phyloP scores from a whole-genome alignment of 176 grass and related monocot species.

The Dendrocalamus sinicus region DNA sequence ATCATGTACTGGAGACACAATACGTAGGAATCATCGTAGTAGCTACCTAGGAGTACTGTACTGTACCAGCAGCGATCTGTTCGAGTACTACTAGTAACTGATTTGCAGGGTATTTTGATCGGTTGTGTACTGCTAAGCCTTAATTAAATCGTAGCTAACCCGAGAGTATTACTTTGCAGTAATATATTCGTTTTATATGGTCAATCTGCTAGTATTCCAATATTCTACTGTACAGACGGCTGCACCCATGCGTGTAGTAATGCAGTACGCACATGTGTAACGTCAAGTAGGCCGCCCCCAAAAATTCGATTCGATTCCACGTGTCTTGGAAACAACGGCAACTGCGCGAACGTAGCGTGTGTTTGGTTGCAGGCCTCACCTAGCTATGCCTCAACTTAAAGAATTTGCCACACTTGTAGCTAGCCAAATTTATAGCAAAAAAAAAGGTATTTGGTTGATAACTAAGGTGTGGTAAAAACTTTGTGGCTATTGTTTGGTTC shows the following conservation, averaged over 20 bases:
- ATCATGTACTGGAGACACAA: neutral
- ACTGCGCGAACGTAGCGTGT: neutral
- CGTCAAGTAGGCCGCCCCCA: constrained; percentile 24
- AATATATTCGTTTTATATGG: neutral
- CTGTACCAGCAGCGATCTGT: neutral
- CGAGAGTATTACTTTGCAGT: neutral
- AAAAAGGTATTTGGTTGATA: too few relatives aligned
- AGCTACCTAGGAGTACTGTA: neutral
- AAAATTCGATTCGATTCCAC: constrained; percentile 43
- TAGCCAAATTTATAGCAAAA: too few relatives aligned
- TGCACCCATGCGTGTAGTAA: neutral
- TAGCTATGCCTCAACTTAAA: too few relatives aligned
- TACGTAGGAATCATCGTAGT: neutral
- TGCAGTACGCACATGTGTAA: neutral
- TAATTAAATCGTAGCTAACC: neutral
- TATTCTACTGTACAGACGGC: neutral
- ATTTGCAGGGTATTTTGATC: constrained; percentile 1
- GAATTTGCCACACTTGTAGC: too few relatives aligned
- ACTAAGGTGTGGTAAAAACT: too few relatives aligned
- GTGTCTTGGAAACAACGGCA: constrained; percentile 28
- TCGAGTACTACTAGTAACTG: neutral
- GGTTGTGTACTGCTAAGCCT: neutral
- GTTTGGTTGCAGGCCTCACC: too few relatives aligned
- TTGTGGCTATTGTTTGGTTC: too few relatives aligned
- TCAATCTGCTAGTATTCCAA: neutral